phyloP scores from a whole-genome alignment of 2,329 filamentous ascomycete species.

The Helotiales sp. region DNA sequence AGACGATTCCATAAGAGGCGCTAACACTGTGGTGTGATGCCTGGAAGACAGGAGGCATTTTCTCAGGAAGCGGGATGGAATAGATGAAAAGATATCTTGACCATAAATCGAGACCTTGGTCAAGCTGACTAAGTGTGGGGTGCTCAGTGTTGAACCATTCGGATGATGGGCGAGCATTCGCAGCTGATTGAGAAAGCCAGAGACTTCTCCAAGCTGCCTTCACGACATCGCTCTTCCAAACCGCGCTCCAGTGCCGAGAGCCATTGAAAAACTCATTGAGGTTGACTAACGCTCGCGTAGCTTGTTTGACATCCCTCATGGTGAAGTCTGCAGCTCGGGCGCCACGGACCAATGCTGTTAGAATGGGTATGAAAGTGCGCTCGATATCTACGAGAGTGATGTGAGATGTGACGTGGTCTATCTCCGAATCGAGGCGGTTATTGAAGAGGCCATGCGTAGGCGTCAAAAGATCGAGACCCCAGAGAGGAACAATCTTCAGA shows the following conservation, averaged over 20 bases:
- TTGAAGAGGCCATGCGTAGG: slow-evolving; percentile 49
- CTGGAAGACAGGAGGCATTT: slow-evolving; percentile 57
- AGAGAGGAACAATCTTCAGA: slow-evolving; percentile 48
- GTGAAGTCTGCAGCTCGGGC: slow-evolving; percentile 47
- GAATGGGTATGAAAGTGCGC: slow-evolving; percentile 51
- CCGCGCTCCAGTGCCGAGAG: slow-evolving; percentile 45
- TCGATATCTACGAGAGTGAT: slow-evolving; percentile 43
- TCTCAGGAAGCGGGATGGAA: slow-evolving; percentile 44
- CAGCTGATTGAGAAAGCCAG: slow-evolving; percentile 44
- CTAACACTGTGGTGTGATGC: slow-evolving; percentile 63
- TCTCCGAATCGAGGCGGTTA: slow-evolving; percentile 48
- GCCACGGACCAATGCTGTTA: slow-evolving; percentile 49
- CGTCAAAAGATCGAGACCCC: slow-evolving; percentile 49
- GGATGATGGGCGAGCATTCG: slow-evolving; percentile 42
- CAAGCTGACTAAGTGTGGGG: slow-evolving; percentile 9
- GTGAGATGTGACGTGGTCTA: slow-evolving; percentile 35
- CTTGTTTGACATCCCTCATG: slow-evolving; percentile 46
- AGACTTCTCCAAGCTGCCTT: slow-evolving; percentile 46
- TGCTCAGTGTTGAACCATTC: slow-evolving; percentile 46
- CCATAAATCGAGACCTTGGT: slow-evolving; percentile 15
- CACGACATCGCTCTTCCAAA: slow-evolving; percentile 46
- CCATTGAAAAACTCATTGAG: slow-evolving; percentile 38
- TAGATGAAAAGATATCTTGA: slow-evolving; percentile 42
- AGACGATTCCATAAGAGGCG: slow-evolving; percentile 60
- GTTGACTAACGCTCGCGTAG: slow-evolving; percentile 27